Percentiles rank a stretch among this genome's conserved stretches.
phyloP scores from a whole-genome alignment of 2,329 filamentous ascomycete genomes.

The Epichloe festucae region DNA sequence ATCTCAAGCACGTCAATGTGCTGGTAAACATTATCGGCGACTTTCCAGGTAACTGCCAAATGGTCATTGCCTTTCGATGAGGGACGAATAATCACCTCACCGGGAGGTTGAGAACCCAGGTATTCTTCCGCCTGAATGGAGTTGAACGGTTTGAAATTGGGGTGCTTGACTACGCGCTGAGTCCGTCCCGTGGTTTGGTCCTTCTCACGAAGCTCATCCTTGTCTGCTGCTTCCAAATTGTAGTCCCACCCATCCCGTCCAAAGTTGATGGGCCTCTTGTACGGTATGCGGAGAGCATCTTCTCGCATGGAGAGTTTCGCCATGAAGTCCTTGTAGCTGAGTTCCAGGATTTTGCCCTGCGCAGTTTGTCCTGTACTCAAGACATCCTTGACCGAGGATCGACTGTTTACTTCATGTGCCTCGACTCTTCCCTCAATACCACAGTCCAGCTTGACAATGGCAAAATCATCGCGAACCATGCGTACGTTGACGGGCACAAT shows the following conservation, averaged over 20 bases:
- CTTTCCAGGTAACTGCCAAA: constrained; percentile 95
- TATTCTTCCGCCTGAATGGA: constrained; percentile 86
- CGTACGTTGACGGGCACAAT: constrained; percentile 82
- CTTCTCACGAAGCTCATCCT: constrained; percentile 73
- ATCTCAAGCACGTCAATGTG: constrained; percentile 95
- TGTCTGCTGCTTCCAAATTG: constrained; percentile 65
- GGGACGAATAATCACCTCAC: constrained; percentile 88
- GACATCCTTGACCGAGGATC: constrained; percentile 57
- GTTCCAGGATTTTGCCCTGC: constrained; percentile 73
- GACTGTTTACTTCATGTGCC: constrained; percentile 66
- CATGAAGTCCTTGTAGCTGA: constrained; percentile 76
- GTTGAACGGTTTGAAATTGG: constrained; percentile 89
- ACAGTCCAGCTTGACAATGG: constrained; percentile 86
- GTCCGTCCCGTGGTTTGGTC: constrained; percentile 74
- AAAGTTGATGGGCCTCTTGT: constrained; percentile 55
- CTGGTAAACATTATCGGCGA: constrained; percentile 89
- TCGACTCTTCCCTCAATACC: constrained; percentile 85
- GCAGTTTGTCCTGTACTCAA: constrained; percentile 72
- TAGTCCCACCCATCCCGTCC: constrained; percentile 79
- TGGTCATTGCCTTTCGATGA: constrained; percentile 94
- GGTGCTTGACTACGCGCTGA: constrained; percentile 94
- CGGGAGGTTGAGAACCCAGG: constrained; percentile 69
- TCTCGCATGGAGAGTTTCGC: constrained; percentile 78
- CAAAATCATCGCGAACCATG: constrained; percentile 80
- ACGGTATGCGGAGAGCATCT: constrained; percentile 62